Conservation (phyloP, 345 rosid genomes). For the Bretschneidera sinensis region DNA sequence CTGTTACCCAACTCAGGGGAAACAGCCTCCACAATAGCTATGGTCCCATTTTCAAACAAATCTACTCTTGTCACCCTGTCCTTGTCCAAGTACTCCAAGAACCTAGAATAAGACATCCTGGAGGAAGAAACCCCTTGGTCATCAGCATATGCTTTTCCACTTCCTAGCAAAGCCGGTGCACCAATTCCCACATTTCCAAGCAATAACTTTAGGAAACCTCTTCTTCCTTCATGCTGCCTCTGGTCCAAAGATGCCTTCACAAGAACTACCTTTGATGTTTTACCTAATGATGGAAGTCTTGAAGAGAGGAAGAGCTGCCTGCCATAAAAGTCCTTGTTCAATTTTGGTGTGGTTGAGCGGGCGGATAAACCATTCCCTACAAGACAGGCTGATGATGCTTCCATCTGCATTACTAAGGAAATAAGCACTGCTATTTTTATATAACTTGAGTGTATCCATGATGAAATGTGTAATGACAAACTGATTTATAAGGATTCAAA, state of each 20-base stretch:
- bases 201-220: conserved; percentile 65
- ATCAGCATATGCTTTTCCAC: conserved; percentile 78
- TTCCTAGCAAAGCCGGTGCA: conserved; percentile 49
- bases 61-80: conserved; percentile 86
- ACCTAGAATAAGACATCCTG: conserved; percentile 96
- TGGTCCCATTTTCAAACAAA: conserved; percentile 93
- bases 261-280: conserved; percentile 31
- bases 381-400: conserved; percentile 68
- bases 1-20: conserved; percentile 97
- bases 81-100: conserved; percentile 90
- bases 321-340: conserved; percentile 34
- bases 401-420: conserved; percentile 40
- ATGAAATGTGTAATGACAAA: neutral
- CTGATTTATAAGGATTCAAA: conserved; percentile 1
- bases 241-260: conserved; percentile 51
- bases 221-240: conserved; percentile 55
- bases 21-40: conserved; percentile 94
- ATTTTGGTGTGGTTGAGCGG: conserved; percentile 28
- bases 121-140: conserved; percentile 94
- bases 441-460: conserved; percentile 1
- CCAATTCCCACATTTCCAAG: conserved; percentile 64
- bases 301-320: conserved; percentile 36
- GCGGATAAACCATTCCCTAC: conserved; percentile 56
- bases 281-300: conserved; percentile 21
- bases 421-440: neutral